A percentile compares a stretch with the other conserved stretches of the same genome.
Conservation (phyloP, 2,329 filamentous ascomycete genomes). For the Bertia moriformis region DNA sequence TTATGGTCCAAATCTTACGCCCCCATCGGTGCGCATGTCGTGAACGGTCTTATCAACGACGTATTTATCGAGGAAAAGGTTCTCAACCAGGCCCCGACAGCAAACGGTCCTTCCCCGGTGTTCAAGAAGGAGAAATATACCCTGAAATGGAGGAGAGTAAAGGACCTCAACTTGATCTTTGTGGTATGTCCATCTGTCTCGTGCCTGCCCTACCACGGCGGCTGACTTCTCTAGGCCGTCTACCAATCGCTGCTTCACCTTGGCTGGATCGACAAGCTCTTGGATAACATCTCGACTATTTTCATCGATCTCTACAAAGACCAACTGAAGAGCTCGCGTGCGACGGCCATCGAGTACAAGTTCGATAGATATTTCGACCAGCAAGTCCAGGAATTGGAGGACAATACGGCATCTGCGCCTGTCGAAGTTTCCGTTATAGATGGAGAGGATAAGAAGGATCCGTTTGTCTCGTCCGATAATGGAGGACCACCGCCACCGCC, state of each 20-base stretch:
- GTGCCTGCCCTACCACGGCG: neutral
- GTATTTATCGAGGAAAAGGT: constrained; percentile 94
- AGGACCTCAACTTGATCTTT: constrained; percentile 89
- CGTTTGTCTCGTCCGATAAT: neutral
- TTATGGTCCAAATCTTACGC: constrained; percentile 86
- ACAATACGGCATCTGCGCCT: constrained; percentile 27
- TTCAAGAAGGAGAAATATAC: constrained; percentile 91
- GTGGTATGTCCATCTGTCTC: constrained; percentile 44
- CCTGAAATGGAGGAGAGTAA: constrained; percentile 80
- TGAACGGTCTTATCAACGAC: constrained; percentile 91
- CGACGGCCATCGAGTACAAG: constrained; percentile 60
- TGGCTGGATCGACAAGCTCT: constrained; percentile 90
- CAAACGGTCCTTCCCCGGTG: constrained; percentile 49
- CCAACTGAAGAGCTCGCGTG: constrained; percentile 68
- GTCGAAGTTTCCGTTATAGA: neutral
- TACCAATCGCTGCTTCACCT: constrained; percentile 91
- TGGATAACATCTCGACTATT: constrained; percentile 85
- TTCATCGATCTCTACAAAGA: constrained; percentile 84
- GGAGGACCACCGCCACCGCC: neutral
- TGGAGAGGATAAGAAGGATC: neutral
- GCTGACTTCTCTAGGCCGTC: constrained; percentile 50
- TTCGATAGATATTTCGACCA: constrained; percentile 94
- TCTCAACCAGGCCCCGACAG: constrained; percentile 37
- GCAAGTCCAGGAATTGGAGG: constrained; percentile 68
- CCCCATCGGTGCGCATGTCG: constrained; percentile 63